Evolutionary conservation across 257 asterid genomes (phyloP), one percentile per base, ranked within the genome.

Genomic region (Fraxinus anomala): DNA sequence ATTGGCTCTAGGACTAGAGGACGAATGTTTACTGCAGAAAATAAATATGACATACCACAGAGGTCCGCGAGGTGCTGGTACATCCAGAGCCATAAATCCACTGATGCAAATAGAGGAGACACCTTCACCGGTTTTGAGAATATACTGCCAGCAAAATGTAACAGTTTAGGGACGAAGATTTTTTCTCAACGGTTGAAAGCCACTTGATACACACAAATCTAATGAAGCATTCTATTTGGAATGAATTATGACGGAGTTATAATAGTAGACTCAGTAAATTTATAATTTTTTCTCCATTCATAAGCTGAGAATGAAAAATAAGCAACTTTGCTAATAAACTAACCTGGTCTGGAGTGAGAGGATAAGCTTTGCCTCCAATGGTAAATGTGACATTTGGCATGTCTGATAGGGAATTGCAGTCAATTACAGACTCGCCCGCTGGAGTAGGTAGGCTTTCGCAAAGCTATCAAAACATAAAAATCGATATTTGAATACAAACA

Each of bases 61-160:
- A 70, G 99, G 99, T 59, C 99, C 99, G 9, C 90, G 89, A 71
- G 99, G 98, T 47, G 96, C 85, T 2, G 96, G 89, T 34, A 95
- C 83, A 67, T 95, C 99, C 78, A 95, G 74, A 73, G 99, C 97
- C 92, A 87, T 87, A 87, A 95, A 95, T 69, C 97, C 98, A 71
- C 99, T 95, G 80, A 95, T 72, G 83, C 99, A 95, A 47, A 90
- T 63, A 26, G 91, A 70, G n/a, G 88, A 72, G 67, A 65, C 16
- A 40, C 96, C 99, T 75, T 87, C 87, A 24, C 94, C 98, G 9
- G 84, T 87, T 85, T 90, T 90, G 40, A 95, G 91, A 81, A 95
- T 75, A 61, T 95, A 95, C 98, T 93, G 97, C 78, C 76, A 79
- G 73, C 68, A 68, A 71, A 76, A 75, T 3, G 24, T 10, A 69